These are phyloP conservation scores for Neonectria hederae DNA, from an alignment of 2,329 filamentous ascomycete genomes.

Conservation along the genomic window DNA sequence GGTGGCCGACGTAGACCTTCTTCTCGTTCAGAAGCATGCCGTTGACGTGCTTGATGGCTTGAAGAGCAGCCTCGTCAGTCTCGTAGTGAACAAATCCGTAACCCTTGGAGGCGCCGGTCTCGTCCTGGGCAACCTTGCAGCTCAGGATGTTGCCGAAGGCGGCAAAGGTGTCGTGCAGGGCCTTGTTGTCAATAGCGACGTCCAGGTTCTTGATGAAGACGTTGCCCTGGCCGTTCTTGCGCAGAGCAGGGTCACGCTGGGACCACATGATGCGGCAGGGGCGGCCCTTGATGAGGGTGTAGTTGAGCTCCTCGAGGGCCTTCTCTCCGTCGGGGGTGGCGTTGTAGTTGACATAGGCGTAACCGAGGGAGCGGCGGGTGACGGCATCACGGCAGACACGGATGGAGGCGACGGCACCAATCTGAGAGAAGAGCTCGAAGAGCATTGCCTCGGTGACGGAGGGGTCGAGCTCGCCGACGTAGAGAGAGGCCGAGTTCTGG, in stretches of 20 bases:
- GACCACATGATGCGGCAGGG: conserved; percentile 99
- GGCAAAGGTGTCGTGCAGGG: conserved; percentile 98
- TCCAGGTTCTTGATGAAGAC: conserved; percentile 99
- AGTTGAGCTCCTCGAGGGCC: conserved; percentile 98
- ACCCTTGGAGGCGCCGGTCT: conserved; percentile 95
- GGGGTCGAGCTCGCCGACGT: conserved; percentile 97
- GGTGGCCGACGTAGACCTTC: conserved; percentile 99
- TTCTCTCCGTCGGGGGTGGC: conserved; percentile 96
- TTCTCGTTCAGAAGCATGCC: conserved; percentile 99
- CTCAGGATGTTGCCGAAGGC: conserved; percentile 99
- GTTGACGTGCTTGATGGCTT: conserved; percentile 99
- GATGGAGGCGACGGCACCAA: conserved; percentile 98
- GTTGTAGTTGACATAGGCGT: conserved; percentile 99
- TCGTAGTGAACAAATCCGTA: conserved; percentile 99
- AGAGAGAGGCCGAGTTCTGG: conserved; percentile 96
- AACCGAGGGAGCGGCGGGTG: conserved; percentile 97
- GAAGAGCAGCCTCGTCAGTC: conserved; percentile 94
- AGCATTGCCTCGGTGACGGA: conserved; percentile 99
- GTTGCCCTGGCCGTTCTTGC: conserved; percentile 99
- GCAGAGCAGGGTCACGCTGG: conserved; percentile 97
- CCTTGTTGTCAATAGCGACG: conserved; percentile 99
- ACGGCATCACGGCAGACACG: conserved; percentile 99
- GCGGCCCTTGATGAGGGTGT: conserved; percentile 98
- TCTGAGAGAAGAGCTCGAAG: conserved; percentile 99
- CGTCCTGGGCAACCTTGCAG: conserved; percentile 99